Evolutionary conservation across 352 stramenopile genomes (phyloP).

Genomic region (Aphanomyces invadans): DNA sequence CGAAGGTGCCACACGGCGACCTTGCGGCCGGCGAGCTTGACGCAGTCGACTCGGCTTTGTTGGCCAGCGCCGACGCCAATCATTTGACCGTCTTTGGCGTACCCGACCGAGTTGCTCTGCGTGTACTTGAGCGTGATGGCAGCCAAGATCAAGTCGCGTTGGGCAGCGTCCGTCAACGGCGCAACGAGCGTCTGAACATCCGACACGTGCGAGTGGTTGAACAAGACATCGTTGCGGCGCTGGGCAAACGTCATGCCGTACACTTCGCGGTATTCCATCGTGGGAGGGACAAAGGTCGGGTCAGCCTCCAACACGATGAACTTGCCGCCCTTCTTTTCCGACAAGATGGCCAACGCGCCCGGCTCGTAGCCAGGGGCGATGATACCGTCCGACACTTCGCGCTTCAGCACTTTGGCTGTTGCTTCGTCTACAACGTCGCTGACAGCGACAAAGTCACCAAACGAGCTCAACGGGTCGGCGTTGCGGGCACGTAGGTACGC

Average conservation of each 20-base stretch:
- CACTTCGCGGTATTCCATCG: slow-evolving; percentile 97
- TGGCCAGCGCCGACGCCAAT: slow-evolving; percentile 99
- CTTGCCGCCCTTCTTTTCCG: slow-evolving; percentile 97
- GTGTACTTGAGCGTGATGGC: slow-evolving; percentile 99
- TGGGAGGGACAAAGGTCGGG: slow-evolving; percentile 85
- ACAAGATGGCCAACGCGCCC: slow-evolving; percentile 96
- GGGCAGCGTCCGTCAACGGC: slow-evolving; percentile 81
- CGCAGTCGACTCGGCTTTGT: slow-evolving; percentile 98
- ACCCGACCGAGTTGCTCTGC: slow-evolving; percentile 98
- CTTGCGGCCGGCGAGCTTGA: slow-evolving; percentile 98
- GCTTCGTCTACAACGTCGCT: slow-evolving; percentile 97
- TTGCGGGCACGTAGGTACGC: slow-evolving; percentile 98
- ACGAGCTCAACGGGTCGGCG: slow-evolving; percentile 98
- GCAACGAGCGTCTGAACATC: slow-evolving; percentile 88
- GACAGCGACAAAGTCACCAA: slow-evolving; percentile 98
- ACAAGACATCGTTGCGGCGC: slow-evolving; percentile 96
- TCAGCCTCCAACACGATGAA: slow-evolving; percentile 98
- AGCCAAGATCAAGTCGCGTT: slow-evolving; percentile 97
- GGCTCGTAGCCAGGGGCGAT: slow-evolving; percentile 98
- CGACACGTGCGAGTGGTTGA: slow-evolving; percentile 89
- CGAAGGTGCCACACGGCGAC: slow-evolving; percentile 97
- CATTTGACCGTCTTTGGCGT: slow-evolving; percentile 99
- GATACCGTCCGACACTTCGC: slow-evolving; percentile 98
- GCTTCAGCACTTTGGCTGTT: slow-evolving; percentile 97
- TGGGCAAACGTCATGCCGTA: slow-evolving; percentile 98